A percentile compares a stretch with the other conserved stretches of the same genome.
phyloP scores from a whole-genome alignment of 345 rosid genomes.

The Citrus mangshanensis region DNA sequence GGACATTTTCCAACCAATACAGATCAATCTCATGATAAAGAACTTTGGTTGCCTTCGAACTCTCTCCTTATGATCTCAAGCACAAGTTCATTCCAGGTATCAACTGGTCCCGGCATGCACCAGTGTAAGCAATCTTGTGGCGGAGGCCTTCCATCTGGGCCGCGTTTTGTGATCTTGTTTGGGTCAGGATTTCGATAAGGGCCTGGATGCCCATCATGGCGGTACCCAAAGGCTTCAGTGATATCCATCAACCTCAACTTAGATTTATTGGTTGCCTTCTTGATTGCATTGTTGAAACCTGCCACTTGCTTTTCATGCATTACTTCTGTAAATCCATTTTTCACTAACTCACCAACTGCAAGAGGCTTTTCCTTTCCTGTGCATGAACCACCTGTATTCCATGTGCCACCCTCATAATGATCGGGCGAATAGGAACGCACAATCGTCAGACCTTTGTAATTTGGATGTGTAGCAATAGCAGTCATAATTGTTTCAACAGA shows the following conservation, averaged over 20 bases:
- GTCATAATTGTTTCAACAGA: constrained; percentile 77
- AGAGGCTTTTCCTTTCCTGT: constrained; percentile 82
- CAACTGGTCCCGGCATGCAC: constrained; percentile 99
- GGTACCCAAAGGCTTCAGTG: constrained; percentile 74
- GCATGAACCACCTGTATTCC: constrained; percentile 99
- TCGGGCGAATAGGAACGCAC: constrained; percentile 88
- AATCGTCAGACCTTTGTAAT: constrained; percentile 77
- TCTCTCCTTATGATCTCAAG: constrained; percentile 78
- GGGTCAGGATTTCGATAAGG: constrained; percentile 89
- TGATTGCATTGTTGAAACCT: constrained; percentile 53
- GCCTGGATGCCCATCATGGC: constrained; percentile 97
- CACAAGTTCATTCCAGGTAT: constrained; percentile 92
- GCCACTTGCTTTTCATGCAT: constrained; percentile 83
- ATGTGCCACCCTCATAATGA: constrained; percentile 95
- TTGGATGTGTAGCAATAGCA: constrained; percentile 63
- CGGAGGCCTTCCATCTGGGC: constrained; percentile 82
- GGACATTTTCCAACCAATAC: neutral
- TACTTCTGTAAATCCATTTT: constrained; percentile 69
- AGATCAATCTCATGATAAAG: constrained; percentile 12
- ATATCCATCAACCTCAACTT: constrained; percentile 83
- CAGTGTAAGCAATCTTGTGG: constrained; percentile 98
- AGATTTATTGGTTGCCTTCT: constrained; percentile 40
- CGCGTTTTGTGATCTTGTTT: constrained; percentile 70
- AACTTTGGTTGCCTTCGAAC: constrained; percentile 33
- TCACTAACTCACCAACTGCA: constrained; percentile 53